Evolutionary conservation across 352 stramenopile species (phyloP), one percentile per base, ranked within the genome.

Genomic region (Phytophthora litchii): DNA sequence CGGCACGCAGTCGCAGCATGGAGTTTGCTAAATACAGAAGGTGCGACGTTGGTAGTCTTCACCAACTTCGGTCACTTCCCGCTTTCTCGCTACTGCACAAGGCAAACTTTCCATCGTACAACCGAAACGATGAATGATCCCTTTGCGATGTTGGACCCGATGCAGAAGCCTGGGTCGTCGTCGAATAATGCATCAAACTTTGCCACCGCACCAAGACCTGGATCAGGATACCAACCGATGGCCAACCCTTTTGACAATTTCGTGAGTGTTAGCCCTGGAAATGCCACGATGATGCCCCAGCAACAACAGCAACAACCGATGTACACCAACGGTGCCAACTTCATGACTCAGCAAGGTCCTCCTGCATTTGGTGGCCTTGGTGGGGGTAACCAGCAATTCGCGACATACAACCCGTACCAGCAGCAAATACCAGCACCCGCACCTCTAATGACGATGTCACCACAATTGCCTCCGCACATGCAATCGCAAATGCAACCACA

Each of bases 271-370:
- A 71, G 42, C n/a, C 56, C 62, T 40, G 56, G 48, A 36, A 60
- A 57, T 27, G 17, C 9, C 2, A 61, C 67, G 59, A 63, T 62
- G 64, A 69, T 74, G 54, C 72, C 49, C 54, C 60, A 64, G 11
- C 66, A 70, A 4, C 69, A 69, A 35, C 66, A 68, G 32, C 49
- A 49, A 23, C 64, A 67, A 37, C 55, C 60, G 25, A 71, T 73
- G 53, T 69, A 72, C 17, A 55, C 68, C 55, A 77, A 67, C n/a
- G 68, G 72, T 16, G 76, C 79, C 4, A 70, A 71, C 35, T 90
- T 90, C 65, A 90, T 90, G 78, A 90, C 78, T 5, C 76, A 85
- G 21, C 76, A 81, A 23, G 74, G 70, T 1, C 60, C 69, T 0
- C 67, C 71, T 16, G 58, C 72, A 25, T 87, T 90, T 42, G 58